Base-by-base conservation (phyloP, 1,139 yeast genomes). In the Kurtzmaniella quercitrusa region DNA sequence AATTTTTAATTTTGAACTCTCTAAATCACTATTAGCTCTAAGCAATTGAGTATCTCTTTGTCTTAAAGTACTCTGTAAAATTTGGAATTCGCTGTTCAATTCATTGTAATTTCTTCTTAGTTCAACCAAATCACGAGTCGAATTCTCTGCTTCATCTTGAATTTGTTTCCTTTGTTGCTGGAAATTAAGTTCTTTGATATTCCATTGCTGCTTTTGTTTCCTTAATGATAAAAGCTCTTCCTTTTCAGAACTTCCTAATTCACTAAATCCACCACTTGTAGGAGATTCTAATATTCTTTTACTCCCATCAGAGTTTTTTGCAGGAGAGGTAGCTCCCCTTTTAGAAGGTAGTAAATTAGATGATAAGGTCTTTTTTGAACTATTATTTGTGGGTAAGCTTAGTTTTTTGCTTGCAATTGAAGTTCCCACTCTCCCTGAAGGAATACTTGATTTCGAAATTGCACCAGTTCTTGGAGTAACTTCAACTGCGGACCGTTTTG, bases 11-110 rank as follows among this genome's bases (percentile, higher is more conserved):
- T 74, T 73, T 9, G 80, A 66, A 42, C 70, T 73, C 40, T 82
- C 89, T 41, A 81, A 61, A 51, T 85, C 93, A 41, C 81, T 75
- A 42, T 69, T 75, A 16, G 80, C 66, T 39, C 91, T 65, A 34
- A 74, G 68, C 4, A 85, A 63, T 54, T 82, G 89, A 0, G 85
- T 78, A 43, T 85, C 93, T 50, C 79, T 81, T 39, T 85, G 81
- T 57, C 83, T 82, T 15, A 31, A 5, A 25, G 79, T 60, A 47
- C 74, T 69, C 50, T 82, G 66, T 34, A 70, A 66, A 42, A 76
- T 73, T 41, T 69, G 70, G 40, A 73, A 73, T 43, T 78, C 83
- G 44, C 72, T 78, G 45, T 68, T 64, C 29, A 64, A 57, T 49
- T 61, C 66, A 51, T 65, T 82, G 51, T 38, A 42, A 29, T 15